Base-by-base conservation (phyloP, 2,329 filamentous ascomycete species). In the Exophiala sp. region DNA sequence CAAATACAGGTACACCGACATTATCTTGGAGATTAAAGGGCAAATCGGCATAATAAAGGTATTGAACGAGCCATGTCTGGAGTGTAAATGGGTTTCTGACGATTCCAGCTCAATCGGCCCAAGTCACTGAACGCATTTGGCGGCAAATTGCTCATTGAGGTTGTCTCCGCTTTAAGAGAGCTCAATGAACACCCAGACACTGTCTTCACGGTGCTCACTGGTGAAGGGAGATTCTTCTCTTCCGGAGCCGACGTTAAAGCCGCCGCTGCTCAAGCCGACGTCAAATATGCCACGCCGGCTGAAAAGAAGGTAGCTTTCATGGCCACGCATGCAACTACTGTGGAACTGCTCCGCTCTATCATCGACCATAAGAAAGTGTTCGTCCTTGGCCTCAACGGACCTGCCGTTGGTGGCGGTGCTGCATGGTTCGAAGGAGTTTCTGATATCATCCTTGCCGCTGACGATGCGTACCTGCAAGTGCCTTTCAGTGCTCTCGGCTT, bases 331-430 rank as follows among this genome's bases (percentile, higher is more conserved):
- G n/a, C 16, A 2, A 11, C 20, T 47, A 54, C 50, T n/a, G 14
- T 56, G 36, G 57, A 59, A 41, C 43, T 59, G 11, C 47, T 59
- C 18, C 57, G 57, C 21, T 59, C 57, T 3, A 50, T 78, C 58
- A 77, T 78, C 60, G 75, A 78, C 63, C 77, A 79, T 65, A 68
- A 65, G 6, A 79, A 79, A 65, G 75, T 79, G 12, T 71, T 79
- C 44, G 70, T 79, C 35, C 69, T 79, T 3, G 77, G 75, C 0
- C 66, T 79, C 21, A 79, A 79, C 63, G 76, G 77, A 9, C 76
- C 76, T 0, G 76, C 67, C 6, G 75, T 79, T 10, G 77, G 76
- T 14, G 76, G 73, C 16, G 76, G 77, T 9, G 76, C 75, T 16
- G 75, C 75, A 7, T 79, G 77, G 76, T 79, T 79, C 60, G 66